Evolutionary conservation across 192 early-diverging fungal species (phyloP), one percentile per base, ranked within the genome.

Genomic region (Coemansia umbellata): DNA sequence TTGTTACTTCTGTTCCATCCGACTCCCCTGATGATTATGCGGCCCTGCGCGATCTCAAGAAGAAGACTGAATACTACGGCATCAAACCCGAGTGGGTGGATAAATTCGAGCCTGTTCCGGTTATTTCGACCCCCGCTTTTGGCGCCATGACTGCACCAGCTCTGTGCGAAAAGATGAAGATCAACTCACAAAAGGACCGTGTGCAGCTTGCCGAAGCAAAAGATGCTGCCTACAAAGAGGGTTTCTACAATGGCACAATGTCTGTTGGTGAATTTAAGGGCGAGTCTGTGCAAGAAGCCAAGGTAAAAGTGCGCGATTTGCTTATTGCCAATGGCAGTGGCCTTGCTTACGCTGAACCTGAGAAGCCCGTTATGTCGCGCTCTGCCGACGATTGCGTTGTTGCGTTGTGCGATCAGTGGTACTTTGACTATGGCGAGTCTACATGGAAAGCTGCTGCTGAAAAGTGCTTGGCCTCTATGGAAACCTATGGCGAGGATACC

Each of bases 11-110:
- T 6, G 97, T 99, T 24, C 97, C 97, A 26, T 97, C 95, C 0
- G 97, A 99, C 55, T 96, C 97, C 28, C 97, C 97, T 10, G 94
- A 96, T 67, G 97, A 99, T 79, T 97, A 76, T 75, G 86, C 91
- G 23, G 83, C 95, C 31, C 78, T 97, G 58, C 82, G 83, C 64
- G 96, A 99, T 63, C 69, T 99, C 66, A 85, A 84, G 57, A 99
- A 97, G 79, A 99, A 99, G 80, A 66, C 86, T 19, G 90, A 81
- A 9, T 97, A 89, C 78, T 97, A 95, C 75, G 85, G 92, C 55
- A 86, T 99, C 32, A 62, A 92, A 45, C 66, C 82, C 14, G 82
- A 89, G 52, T 99, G 97, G 97, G 86, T 94, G 36, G 81, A 83
- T 35, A 76, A 77, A 6, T 96, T 85, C 60, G 87, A 87, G 14